A percentile compares a stretch with the other conserved stretches of the same genome.
phyloP scores from a whole-genome alignment of 176 grass and related monocot genomes.

The Oryza glaberrima region DNA sequence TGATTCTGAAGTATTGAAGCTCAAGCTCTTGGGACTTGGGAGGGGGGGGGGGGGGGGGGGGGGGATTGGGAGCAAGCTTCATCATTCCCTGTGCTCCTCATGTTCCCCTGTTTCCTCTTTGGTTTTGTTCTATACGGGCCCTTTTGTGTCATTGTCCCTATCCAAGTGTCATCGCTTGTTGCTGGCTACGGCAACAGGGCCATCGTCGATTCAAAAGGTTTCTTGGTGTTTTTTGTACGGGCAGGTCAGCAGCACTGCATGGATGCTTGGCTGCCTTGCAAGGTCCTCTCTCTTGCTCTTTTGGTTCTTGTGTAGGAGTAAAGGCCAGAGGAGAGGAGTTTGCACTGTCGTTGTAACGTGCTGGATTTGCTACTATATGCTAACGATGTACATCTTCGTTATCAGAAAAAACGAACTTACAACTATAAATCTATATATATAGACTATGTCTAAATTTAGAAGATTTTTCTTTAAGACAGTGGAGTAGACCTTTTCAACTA shows the following conservation, averaged over 20 bases:
- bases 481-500: too few species aligned
- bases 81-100: slow-evolving; percentile 5
- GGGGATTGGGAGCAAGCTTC: slow-evolving; percentile 6
- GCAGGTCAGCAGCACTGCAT: not conserved
- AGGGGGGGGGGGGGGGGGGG: not conserved
- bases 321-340: not conserved
- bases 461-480: too few species aligned
- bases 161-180: not conserved
- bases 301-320: not conserved
- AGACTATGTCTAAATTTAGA: too few species aligned
- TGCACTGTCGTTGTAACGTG: not conserved
- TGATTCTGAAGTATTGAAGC: not conserved
- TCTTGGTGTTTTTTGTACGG: not conserved
- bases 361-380: too few species aligned
- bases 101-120: not conserved
- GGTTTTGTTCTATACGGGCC: not conserved
- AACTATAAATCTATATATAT: too few species aligned
- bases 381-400: too few species aligned
- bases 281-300: not conserved
- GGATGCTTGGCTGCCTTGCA: not conserved
- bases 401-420: too few species aligned
- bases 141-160: not conserved
- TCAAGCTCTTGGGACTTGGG: not conserved
- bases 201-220: not conserved
- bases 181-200: not conserved